These are phyloP conservation scores for Macrophomina phaseolina DNA, from an alignment of 2,329 filamentous ascomycete species.

Conservation along the genomic window DNA sequence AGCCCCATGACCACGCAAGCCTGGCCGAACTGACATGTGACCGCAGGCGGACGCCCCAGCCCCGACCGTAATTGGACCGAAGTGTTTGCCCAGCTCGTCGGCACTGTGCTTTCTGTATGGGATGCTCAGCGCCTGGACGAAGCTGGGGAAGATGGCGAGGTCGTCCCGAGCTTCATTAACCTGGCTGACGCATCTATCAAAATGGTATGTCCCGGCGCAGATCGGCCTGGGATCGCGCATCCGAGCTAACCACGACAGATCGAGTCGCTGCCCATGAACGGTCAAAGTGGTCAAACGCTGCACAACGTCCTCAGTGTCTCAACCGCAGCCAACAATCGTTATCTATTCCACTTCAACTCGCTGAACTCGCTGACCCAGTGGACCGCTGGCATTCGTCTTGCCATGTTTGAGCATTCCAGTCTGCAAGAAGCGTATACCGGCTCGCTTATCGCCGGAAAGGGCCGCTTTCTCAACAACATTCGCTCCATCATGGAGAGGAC, in stretches of 20 bases:
- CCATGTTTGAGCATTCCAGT: conserved; percentile 92
- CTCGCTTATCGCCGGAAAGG: conserved; percentile 92
- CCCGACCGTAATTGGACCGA: conserved; percentile 90
- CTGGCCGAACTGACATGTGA: conserved; percentile 33
- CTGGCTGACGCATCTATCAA: conserved; percentile 96
- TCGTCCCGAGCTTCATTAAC: conserved; percentile 92
- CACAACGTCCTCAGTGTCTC: conserved; percentile 96
- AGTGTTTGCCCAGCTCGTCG: conserved; percentile 95
- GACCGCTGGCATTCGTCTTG: conserved; percentile 90
- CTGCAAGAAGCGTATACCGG: conserved; percentile 97
- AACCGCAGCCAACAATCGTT: conserved; percentile 93
- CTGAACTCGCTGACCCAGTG: conserved; percentile 92
- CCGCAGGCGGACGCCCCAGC: conserved; percentile 81
- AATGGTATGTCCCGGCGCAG: conserved; percentile 68
- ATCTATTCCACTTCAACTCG: conserved; percentile 94
- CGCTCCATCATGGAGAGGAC: conserved; percentile 84
- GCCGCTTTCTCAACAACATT: conserved; percentile 87
- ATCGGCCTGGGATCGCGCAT: not conserved
- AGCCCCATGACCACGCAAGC: not conserved
- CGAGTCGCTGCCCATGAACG: conserved; percentile 83
- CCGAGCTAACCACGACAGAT: conserved; percentile 36
- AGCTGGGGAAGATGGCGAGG: conserved; percentile 82
- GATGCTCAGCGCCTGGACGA: conserved; percentile 90
- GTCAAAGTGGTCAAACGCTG: conserved; percentile 75
- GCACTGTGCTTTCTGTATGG: conserved; percentile 94